Conservation (phyloP, 176 grass and related monocot species). For the Carex kokanica region DNA sequence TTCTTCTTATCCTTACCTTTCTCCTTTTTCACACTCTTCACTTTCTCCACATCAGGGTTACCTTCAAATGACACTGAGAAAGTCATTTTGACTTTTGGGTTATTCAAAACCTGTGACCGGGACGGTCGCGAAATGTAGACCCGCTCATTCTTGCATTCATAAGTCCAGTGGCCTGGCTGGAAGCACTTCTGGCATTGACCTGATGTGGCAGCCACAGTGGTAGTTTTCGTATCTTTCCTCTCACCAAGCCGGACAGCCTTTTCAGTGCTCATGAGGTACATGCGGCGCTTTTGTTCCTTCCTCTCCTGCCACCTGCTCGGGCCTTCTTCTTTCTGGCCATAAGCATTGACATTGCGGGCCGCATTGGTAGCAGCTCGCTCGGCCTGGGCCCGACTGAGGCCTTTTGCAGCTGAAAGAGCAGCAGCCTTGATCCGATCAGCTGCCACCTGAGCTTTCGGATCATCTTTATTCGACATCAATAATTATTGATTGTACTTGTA, state of each 20-base stretch:
- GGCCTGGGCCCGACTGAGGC: slow-evolving; percentile 73
- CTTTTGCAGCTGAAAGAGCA: slow-evolving; percentile 53
- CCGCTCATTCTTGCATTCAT: slow-evolving; percentile 74
- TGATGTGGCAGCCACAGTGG: slow-evolving; percentile 28
- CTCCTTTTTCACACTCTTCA: slow-evolving; percentile 31
- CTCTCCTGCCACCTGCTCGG: slow-evolving; percentile 71
- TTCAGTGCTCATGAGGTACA: slow-evolving; percentile 89
- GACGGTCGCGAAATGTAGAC: slow-evolving; percentile 62
- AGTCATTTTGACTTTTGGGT: slow-evolving; percentile 56
- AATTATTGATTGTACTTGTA: background rate
- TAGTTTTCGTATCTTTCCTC: slow-evolving; percentile 51
- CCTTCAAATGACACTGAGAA: slow-evolving; percentile 42
- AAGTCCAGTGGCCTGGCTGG: slow-evolving; percentile 72
- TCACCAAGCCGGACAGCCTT: slow-evolving; percentile 59
- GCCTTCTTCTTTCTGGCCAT: slow-evolving; percentile 83
- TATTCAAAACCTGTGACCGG: slow-evolving; percentile 61
- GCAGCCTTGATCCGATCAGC: slow-evolving; percentile 56
- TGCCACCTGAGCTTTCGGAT: slow-evolving; percentile 43
- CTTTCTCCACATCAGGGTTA: slow-evolving; percentile 61
- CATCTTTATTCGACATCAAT: slow-evolving; percentile 56
- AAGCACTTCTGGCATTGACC: slow-evolving; percentile 77
- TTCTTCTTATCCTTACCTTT: slow-evolving; percentile 40
- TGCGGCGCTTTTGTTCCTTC: slow-evolving; percentile 77
- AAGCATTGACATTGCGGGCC: slow-evolving; percentile 72
- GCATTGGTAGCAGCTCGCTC: slow-evolving; percentile 52